A percentile compares a stretch with the other conserved stretches of the same genome.
These are phyloP conservation scores for Mortierella sp. DNA, from an alignment of 371 early-diverging fungal genomes.

Conservation along the genomic window DNA sequence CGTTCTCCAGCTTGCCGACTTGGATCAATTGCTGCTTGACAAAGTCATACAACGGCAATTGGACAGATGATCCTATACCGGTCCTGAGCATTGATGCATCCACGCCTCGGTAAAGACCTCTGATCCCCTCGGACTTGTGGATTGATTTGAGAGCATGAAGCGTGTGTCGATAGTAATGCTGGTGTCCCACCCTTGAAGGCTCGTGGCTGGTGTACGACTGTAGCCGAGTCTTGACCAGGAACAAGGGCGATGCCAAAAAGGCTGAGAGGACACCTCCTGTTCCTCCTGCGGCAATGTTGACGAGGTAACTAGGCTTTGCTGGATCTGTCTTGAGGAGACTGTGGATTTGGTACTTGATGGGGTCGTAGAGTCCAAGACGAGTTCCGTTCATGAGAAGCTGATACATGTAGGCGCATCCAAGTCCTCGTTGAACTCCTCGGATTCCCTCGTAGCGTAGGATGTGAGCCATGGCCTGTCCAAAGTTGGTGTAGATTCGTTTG, in stretches of 20 bases:
- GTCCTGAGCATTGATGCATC: slow-evolving; percentile 94
- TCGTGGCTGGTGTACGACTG: slow-evolving; percentile 86
- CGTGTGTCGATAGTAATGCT: slow-evolving; percentile 88
- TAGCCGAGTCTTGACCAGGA: slow-evolving; percentile 95
- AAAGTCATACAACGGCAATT: slow-evolving; percentile 92
- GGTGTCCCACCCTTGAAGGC: slow-evolving; percentile 86
- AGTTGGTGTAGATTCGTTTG: slow-evolving; percentile 81
- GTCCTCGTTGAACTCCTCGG: slow-evolving; percentile 91
- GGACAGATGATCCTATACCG: slow-evolving; percentile 93
- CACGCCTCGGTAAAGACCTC: slow-evolving; percentile 90
- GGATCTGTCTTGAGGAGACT: slow-evolving; percentile 50
- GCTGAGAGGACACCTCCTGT: slow-evolving; percentile 88
- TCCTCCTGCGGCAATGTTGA: slow-evolving; percentile 51
- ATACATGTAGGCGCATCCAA: slow-evolving; percentile 93
- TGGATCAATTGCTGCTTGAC: slow-evolving; percentile 79
- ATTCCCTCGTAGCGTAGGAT: slow-evolving; percentile 86
- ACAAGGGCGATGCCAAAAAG: slow-evolving; percentile 89
- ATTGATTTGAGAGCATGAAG: slow-evolving; percentile 77
- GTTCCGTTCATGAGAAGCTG: slow-evolving; percentile 95
- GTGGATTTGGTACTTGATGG: slow-evolving; percentile 66
- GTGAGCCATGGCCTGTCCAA: slow-evolving; percentile 83
- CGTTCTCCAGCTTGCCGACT: slow-evolving; percentile 75
- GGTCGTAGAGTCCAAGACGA: slow-evolving; percentile 93
- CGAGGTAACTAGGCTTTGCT: slow-evolving; percentile 32
- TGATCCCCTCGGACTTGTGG: slow-evolving; percentile 75